Evolutionary conservation across 1,284 basidiomycete genomes (phyloP).

Genomic region (Amylostereum areolatum): DNA sequence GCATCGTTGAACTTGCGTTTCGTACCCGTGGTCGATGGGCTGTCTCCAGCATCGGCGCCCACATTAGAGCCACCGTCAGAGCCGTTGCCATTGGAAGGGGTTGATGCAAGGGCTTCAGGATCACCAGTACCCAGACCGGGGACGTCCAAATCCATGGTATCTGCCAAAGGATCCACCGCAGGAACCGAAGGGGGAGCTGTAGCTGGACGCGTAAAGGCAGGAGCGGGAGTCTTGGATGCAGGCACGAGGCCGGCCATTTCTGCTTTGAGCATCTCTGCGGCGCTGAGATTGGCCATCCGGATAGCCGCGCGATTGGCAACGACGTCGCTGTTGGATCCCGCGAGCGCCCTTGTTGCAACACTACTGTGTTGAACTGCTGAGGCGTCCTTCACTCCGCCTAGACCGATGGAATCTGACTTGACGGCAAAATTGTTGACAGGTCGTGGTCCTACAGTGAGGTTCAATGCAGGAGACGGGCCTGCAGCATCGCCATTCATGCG

Average conservation of each 20-base stretch:
- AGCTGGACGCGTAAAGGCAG: slow-evolving; percentile 15
- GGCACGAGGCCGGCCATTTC: slow-evolving; percentile 72
- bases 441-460: slow-evolving; percentile 41
- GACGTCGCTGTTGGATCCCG: slow-evolving; percentile 79
- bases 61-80: slow-evolving; percentile 1
- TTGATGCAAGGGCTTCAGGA: not conserved
- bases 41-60: slow-evolving; percentile 11
- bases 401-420: slow-evolving; percentile 67
- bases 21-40: slow-evolving; percentile 32
- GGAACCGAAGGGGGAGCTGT: slow-evolving; percentile 2
- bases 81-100: slow-evolving; percentile 5
- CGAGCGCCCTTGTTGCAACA: slow-evolving; percentile 59
- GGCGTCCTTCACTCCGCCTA: slow-evolving; percentile 53
- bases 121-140: slow-evolving; percentile 23
- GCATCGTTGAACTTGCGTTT: slow-evolving; percentile 68
- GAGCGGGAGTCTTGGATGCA: slow-evolving; percentile 42
- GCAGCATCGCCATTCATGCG: slow-evolving; percentile 39
- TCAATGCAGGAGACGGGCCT: slow-evolving; percentile 50
- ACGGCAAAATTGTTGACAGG: slow-evolving; percentile 59
- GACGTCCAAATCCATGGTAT: slow-evolving; percentile 21
- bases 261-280: slow-evolving; percentile 90
- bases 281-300: slow-evolving; percentile 93
- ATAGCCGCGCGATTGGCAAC: slow-evolving; percentile 86
- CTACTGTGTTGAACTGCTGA: slow-evolving; percentile 52
- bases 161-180: too few species aligned